Evolutionary conservation across 139 green algal species (phyloP), one percentile per base, ranked within the genome.

Genomic region (Zygnema circumcarinatum): DNA sequence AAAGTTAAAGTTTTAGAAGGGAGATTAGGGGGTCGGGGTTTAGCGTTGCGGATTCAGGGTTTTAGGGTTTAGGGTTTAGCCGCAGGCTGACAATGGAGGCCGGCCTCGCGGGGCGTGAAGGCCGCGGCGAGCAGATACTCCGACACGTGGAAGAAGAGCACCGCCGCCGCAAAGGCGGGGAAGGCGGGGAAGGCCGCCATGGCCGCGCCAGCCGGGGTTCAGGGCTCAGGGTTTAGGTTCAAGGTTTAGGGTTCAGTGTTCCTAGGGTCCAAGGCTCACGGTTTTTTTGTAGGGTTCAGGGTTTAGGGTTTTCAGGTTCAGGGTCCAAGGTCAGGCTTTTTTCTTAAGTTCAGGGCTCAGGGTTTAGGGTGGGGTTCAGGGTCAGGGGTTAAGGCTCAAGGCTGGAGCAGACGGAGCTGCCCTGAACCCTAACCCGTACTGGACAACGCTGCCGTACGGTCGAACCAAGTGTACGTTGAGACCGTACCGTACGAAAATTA

Each of bases 101-200:
- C 25, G 21, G 47, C 32, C 21, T 80, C 25, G 73, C 21, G 32
- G 73, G 21, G 73, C 21, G 21, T 25, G 73, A 72, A 80, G 73
- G 47, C 21, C 21, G 73, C 73, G 21, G 73, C 73, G 21, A 80
- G 25, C 22, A 21, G 29, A 33, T 72, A 80, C 73, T 80, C 73
- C 21, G 73, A 47, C 22, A 80, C 21, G 73, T 80, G 73, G 73
- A 80, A 80, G 73, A 80, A 80, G 21, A 33, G 32, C 73, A 80
- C 73, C 73, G 56, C 56, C 56, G 56, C 29, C 56, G 56, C 29
- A 29, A 72, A 72, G 29, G 56, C 29, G 29, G 56, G 29, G 56
- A 72, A 72, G 56, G 29, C 56, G 29, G 29, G 56, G 56, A 29
- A 35, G 56, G 56, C 29, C 29, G 29, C 56, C 29, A 29, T 29